Conservation (phyloP, 2,329 filamentous ascomycete species). For the Celoporthe dispersa region DNA sequence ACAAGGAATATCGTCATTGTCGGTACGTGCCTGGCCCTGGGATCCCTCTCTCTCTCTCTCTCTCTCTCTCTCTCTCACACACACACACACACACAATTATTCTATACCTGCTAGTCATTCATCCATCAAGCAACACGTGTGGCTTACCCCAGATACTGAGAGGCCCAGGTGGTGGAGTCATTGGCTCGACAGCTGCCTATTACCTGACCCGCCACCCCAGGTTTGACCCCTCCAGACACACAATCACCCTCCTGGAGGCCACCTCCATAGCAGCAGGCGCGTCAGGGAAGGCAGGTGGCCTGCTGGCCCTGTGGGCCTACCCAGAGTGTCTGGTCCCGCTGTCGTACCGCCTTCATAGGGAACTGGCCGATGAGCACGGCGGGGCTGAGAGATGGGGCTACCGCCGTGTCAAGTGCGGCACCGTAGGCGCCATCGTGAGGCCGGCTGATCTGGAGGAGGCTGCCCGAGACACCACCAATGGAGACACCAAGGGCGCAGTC, state of each 20-base stretch:
- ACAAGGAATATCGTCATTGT: slow-evolving; percentile 55
- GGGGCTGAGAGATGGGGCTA: slow-evolving; percentile 87
- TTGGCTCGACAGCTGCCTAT: slow-evolving; percentile 90
- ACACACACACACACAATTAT: no score
- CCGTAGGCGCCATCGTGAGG: slow-evolving; percentile 45
- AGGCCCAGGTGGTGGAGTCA: slow-evolving; percentile 86
- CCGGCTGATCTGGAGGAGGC: slow-evolving; percentile 38
- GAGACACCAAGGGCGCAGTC: slow-evolving; percentile 10
- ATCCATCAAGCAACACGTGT: no score
- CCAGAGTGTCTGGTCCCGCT: slow-evolving; percentile 82
- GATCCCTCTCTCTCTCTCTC: background rate
- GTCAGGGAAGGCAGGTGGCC: slow-evolving; percentile 90
- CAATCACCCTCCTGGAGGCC: slow-evolving; percentile 86
- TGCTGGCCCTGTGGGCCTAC: slow-evolving; percentile 91
- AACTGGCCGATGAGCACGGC: slow-evolving; percentile 82
- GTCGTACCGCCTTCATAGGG: slow-evolving; percentile 80
- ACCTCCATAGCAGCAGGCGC: slow-evolving; percentile 85
- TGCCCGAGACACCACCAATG: background rate
- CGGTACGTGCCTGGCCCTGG: slow-evolving; percentile 35
- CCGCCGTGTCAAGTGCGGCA: slow-evolving; percentile 75
- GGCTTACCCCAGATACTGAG: slow-evolving; percentile 4
- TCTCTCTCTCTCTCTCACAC: no score
- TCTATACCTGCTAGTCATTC: no score
- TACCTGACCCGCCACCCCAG: slow-evolving; percentile 84
- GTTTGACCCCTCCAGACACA: slow-evolving; percentile 75